Base-by-base conservation (phyloP, 139 green algal species). In the Chlamydomonas schloesseri region DNA sequence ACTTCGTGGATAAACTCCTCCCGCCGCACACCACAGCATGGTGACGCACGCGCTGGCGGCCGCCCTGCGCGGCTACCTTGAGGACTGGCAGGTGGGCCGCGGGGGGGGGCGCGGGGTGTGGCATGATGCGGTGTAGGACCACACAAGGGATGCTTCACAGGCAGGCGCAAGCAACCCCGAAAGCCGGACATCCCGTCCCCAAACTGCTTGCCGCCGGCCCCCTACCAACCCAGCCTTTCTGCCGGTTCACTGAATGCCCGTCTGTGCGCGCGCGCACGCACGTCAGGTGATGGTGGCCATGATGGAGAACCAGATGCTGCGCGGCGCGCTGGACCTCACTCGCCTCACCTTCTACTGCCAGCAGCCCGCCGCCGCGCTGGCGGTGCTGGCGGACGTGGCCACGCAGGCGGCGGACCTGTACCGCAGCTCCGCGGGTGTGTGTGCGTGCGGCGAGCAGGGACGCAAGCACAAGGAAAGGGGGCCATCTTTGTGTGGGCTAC, bases 221-320 rank as follows among this genome's bases (percentile, higher is more conserved):
- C 8, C 42, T 50, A 8, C 42, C 42, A 50, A 50, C 42, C 42
- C 42, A n/a, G n/a, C n/a, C n/a, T n/a, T n/a, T n/a, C n/a, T n/a
- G n/a, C n/a, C n/a, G n/a, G n/a, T n/a, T n/a, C n/a, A n/a, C n/a
- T n/a, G 42, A 50, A 50, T 13, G 8, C 42, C 42, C 42, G 42
- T 50, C 6, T 50, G 42, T 50, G 42, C 8, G n/a, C n/a, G n/a
- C n/a, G n/a, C n/a, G n/a, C n/a, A n/a, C n/a, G n/a, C n/a, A n/a
- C 98, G 94, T 93, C 78, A 93, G 62, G 89, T 98, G 31, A 91
- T 98, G 91, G 91, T 97, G n/a, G 92, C 95, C 18, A 96, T 98
- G 93, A 90, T 99, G 77, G 96, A 99, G 92, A 92, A 96, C 81
- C 86, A 95, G 87, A 77, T 89, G 57, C 60, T 84, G 1, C 69